Evolutionary conservation across 192 early-diverging fungal genomes (phyloP), one percentile per base, ranked within the genome.

Genomic region (Backusella tuberculispora): DNA sequence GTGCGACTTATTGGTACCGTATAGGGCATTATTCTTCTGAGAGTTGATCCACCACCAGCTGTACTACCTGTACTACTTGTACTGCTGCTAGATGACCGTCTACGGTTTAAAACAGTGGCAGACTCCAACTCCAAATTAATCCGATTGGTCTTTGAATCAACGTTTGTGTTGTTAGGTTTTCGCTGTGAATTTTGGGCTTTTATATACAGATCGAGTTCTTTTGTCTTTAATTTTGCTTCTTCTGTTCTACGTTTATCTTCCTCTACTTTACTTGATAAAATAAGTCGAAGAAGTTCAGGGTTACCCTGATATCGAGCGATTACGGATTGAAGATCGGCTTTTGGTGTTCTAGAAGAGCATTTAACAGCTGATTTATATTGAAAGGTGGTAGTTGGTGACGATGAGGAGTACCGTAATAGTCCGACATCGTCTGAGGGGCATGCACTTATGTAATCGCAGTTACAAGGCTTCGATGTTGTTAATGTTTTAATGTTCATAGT

Each of bases 181-280:
- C 3, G 21, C 26, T 60, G 53, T 26, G 24, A 60, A 24, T 19
- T 12, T 12, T 60, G 53, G 26, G 53, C 24, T n/a, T 60, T 60
- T 6, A 85, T 71, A 43, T 84, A 78, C 43, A 85, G 71, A 69
- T 89, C 87, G 41, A 87, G 74, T 71, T 84, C 72, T 50, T 77
- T 82, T 40, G 81, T 81, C 53, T 83, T 76, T 68, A 89, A 74
- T 63, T 84, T 83, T 1, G 87, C 87, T 72, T 89, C 87, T 66
- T 89, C 87, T 24, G 85, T 81, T 72, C 81, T 80, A 26, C 87
- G 85, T 48, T 85, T 82, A 53, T 89, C 87, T 63, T 89, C 87
- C 43, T 89, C 87, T 1, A 84, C 85, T 79, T 87, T 89, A 63
- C 84, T 85, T 2, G 81, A 75, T 46, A 89, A 73, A 56, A 89